Conservation (phyloP, 78 protist species). For the Isochrysis galbana region DNA sequence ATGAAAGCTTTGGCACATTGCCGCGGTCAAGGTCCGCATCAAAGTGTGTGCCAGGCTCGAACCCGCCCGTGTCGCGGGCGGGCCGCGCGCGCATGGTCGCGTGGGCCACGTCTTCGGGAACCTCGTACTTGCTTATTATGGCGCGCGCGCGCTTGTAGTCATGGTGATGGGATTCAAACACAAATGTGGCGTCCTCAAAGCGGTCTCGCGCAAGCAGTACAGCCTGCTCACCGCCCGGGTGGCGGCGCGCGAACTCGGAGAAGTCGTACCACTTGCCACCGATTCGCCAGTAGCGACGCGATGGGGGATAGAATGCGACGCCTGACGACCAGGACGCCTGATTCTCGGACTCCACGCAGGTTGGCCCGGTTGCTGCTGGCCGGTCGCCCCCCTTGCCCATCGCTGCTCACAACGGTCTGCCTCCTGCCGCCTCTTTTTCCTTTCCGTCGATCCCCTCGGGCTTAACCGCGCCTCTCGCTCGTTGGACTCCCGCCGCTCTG, state of each 20-base stretch:
- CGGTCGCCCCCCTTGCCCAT: too few species aligned
- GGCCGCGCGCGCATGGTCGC: background rate
- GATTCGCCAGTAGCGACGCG: background rate
- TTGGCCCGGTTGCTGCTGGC: too few species aligned
- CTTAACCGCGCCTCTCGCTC: too few species aligned
- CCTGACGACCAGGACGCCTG: background rate
- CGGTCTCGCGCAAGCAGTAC: background rate
- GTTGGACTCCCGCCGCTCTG: too few species aligned
- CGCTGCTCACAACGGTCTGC: too few species aligned
- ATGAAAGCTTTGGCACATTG: too few species aligned
- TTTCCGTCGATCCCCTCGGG: too few species aligned
- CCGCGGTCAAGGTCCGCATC: background rate
- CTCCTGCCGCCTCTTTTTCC: too few species aligned
- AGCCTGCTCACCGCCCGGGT: constrained; percentile 9
- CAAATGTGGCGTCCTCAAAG: background rate
- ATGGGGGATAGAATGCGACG: background rate
- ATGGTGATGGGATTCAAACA: background rate
- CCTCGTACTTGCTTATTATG: background rate
- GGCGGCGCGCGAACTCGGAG: background rate
- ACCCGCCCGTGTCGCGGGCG: background rate
- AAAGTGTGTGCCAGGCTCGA: background rate
- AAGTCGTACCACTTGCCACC: constrained; percentile 11
- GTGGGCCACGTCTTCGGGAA: background rate
- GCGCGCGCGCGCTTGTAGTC: background rate
- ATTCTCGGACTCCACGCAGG: background rate